These are phyloP conservation scores for Oehlia diaphana DNA, from an alignment of 192 early-diverging fungal genomes.

Conservation along the genomic window DNA sequence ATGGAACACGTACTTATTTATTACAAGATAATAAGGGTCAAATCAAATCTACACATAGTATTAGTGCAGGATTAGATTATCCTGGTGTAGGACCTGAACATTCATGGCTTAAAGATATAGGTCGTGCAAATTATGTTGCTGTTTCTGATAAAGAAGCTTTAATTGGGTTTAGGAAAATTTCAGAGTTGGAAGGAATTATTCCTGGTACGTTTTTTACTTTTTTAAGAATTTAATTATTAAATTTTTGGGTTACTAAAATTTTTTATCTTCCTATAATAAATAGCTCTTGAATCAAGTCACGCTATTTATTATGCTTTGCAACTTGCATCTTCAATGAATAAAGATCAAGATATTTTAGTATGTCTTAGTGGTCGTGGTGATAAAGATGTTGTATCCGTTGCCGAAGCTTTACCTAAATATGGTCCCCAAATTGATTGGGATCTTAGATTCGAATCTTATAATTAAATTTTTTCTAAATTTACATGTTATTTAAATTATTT, in stretches of 20 bases:
- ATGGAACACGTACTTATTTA: slow-evolving; percentile 93
- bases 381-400: slow-evolving; percentile 95
- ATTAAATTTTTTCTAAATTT: too few species aligned
- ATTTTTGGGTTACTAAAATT: background rate
- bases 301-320: slow-evolving; percentile 83
- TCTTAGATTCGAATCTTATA: background rate
- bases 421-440: slow-evolving; percentile 95
- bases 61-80: slow-evolving; percentile 97
- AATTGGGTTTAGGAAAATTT: slow-evolving; percentile 74
- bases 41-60: slow-evolving; percentile 92
- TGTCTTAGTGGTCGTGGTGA: slow-evolving; percentile 94
- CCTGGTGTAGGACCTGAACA: slow-evolving; percentile 98
- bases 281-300: slow-evolving; percentile 93
- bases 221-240: background rate
- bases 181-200: slow-evolving; percentile 86
- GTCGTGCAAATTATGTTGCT: slow-evolving; percentile 78
- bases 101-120: slow-evolving; percentile 84
- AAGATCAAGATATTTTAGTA: slow-evolving; percentile 84
- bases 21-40: slow-evolving; percentile 96
- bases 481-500: background rate
- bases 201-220: slow-evolving; percentile 43
- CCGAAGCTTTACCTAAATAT: slow-evolving; percentile 84
- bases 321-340: slow-evolving; percentile 69
- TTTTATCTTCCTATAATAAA: background rate
- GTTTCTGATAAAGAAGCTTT: slow-evolving; percentile 85